Evolutionary conservation across 352 stramenopile genomes (phyloP).

Genomic region (Globisporangium heterothallicum): DNA sequence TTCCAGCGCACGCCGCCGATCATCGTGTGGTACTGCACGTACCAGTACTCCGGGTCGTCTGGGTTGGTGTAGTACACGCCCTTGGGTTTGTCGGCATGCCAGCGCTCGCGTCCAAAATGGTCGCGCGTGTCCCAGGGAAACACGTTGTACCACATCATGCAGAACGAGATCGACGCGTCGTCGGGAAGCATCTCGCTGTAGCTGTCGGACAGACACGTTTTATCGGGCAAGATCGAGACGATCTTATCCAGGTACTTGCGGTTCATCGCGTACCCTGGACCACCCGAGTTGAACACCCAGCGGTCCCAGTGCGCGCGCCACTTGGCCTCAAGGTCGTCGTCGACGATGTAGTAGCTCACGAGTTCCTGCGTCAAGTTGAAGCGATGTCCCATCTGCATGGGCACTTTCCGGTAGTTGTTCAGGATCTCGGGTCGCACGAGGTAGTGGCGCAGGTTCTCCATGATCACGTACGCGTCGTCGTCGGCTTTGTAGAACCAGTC

Average conservation of each 20-base stretch:
- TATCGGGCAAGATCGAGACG: conserved; percentile 43
- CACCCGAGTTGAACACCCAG: conserved; percentile 81
- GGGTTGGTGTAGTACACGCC: conserved; percentile 59
- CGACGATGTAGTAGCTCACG: conserved; percentile 76
- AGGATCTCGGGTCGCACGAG: conserved; percentile 58
- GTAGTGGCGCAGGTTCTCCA: conserved; percentile 74
- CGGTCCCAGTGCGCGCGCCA: conserved; percentile 54
- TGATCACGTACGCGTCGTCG: conserved; percentile 77
- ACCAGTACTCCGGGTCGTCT: conserved; percentile 58
- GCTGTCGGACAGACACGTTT: conserved; percentile 55
- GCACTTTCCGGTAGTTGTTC: conserved; percentile 38
- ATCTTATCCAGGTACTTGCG: conserved; percentile 68
- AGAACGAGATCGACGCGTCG: conserved; percentile 79
- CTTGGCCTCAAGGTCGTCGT: conserved; percentile 46
- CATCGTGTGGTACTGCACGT: conserved; percentile 60
- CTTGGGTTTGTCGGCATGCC: conserved; percentile 67
- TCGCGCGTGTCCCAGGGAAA: conserved; percentile 75
- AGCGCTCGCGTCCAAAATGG: conserved; percentile 58
- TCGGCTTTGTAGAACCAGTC: conserved; percentile 87
- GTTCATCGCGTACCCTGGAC: conserved; percentile 77
- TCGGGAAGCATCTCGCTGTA: conserved; percentile 74
- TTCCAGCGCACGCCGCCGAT: conserved; percentile 59
- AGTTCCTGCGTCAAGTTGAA: conserved; percentile 71
- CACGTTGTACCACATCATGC: conserved; percentile 78
- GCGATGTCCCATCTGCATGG: conserved; percentile 75